phyloP scores from a whole-genome alignment of 2,329 filamentous ascomycete genomes.

The Clonostachys solani region DNA sequence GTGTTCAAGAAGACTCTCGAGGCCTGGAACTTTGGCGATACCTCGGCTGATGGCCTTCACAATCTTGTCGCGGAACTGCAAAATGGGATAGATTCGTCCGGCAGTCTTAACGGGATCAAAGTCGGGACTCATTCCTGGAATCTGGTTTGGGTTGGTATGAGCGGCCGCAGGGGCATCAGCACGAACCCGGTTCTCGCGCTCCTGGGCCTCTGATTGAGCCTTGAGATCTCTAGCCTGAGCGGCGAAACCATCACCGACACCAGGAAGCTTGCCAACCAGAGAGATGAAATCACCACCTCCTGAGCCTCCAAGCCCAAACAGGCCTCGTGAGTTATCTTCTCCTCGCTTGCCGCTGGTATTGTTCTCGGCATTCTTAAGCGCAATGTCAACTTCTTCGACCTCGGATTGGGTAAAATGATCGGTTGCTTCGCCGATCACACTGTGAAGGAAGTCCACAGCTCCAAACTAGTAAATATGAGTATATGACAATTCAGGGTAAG shows the following conservation, averaged over 20 bases:
- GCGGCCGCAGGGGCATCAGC: conserved; percentile 24
- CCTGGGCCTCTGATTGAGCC: conserved; percentile 57
- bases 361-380: conserved; percentile 64
- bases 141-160: conserved; percentile 47
- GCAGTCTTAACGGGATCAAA: conserved; percentile 78
- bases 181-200: conserved; percentile 46
- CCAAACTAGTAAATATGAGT: conserved; percentile 49
- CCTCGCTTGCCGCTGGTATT: conserved; percentile 31
- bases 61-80: conserved; percentile 90
- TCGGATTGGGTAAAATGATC: conserved; percentile 85
- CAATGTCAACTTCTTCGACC: conserved; percentile 74
- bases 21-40: conserved; percentile 86
- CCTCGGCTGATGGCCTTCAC: conserved; percentile 81
- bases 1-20: conserved; percentile 86
- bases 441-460: conserved; percentile 80
- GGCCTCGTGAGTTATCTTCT: conserved; percentile 29
- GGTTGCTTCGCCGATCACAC: conserved; percentile 70
- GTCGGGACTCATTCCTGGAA: conserved; percentile 69
- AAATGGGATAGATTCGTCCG: conserved; percentile 86
- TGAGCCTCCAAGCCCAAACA: conserved; percentile 33
- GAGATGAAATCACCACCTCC: conserved; percentile 56
- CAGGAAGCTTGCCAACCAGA: conserved; percentile 72
- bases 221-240: conserved; percentile 61
- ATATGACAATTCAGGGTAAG: neutral
- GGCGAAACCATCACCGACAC: conserved; percentile 60